These are phyloP conservation scores for Volvox reticuliferus DNA, from an alignment of 139 green algal genomes.

Conservation along the genomic window DNA sequence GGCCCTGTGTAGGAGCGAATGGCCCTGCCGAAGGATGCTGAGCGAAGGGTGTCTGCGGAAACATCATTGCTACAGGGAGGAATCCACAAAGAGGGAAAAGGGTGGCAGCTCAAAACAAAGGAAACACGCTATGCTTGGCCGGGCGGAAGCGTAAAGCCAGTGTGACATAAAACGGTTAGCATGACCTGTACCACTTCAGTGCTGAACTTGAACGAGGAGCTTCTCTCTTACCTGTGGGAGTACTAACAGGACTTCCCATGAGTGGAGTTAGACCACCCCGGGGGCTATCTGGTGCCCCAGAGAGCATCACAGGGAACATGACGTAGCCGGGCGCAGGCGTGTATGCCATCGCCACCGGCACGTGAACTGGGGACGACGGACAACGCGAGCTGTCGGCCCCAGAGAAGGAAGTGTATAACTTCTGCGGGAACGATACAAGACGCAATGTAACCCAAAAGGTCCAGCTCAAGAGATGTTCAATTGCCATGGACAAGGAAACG, in stretches of 20 bases:
- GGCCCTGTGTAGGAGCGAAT: slow-evolving; percentile 15
- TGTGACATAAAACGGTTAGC: too few relatives aligned
- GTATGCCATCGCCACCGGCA: slow-evolving; percentile 41
- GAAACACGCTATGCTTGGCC: not conserved
- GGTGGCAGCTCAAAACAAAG: too few relatives aligned
- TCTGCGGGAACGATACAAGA: not conserved
- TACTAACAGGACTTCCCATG: slow-evolving; percentile 53
- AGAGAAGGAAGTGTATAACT: not conserved
- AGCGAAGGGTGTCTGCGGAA: slow-evolving; percentile 63
- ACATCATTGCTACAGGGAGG: slow-evolving; percentile 59
- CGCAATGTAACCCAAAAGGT: too few relatives aligned
- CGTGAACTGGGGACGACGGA: slow-evolving; percentile 7
- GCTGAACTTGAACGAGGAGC: too few relatives aligned
- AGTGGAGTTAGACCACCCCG: slow-evolving; percentile 27
- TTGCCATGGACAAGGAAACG: not conserved
- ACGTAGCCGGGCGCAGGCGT: slow-evolving; percentile 26
- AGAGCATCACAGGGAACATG: slow-evolving; percentile 43
- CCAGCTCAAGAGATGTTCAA: too few relatives aligned
- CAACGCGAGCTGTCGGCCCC: slow-evolving; percentile 1
- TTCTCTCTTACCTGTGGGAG: slow-evolving; percentile 39
- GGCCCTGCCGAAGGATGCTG: slow-evolving; percentile 22
- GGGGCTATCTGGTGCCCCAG: slow-evolving; percentile 31
- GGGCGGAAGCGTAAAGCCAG: not conserved
- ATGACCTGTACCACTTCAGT: too few relatives aligned
- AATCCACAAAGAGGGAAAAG: not conserved